Base-by-base conservation (phyloP, 2,329 filamentous ascomycete species). In the Pseudocercospora crystallina region DNA sequence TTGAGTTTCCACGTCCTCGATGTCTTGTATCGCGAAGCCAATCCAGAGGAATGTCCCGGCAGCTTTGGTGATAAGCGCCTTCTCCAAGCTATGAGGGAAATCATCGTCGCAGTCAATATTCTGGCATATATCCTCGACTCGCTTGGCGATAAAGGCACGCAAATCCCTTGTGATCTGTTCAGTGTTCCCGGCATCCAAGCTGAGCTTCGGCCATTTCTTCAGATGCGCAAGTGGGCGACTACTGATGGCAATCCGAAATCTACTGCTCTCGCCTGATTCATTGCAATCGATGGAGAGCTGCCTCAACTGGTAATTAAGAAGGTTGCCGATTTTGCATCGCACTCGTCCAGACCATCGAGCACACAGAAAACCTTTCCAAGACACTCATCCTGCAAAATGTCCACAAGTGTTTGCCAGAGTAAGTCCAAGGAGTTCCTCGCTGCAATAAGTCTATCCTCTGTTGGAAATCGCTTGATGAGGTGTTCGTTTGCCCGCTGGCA, bases 331-430 rank as follows among this genome's bases (percentile, higher is more conserved):
- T 47, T 36, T 4, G 5, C 13, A 14, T 33, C 29, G 17, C 14
- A 38, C n/a, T 47, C 44, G 26, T 47, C 44, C 10, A 47, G 10
- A 13, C 34, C 44, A 14, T 47, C 44, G 13, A 47, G 26, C 2
- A 47, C 26, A 12, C 34, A 33, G 5, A 13, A 30, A n/a, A 31
- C 29, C 8, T 20, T 5, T 5, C 29, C 40, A 13, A 32, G 13
- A 20, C 10, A 12, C 31, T 13, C 8, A 29, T 20, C 29, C 10
- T 29, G 5, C n/a, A n/a, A n/a, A 8, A 34, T 34, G 8, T 12
- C 31, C 5, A 4, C 30, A 8, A 43, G 17, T 8, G 17, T 9
- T 5, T 5, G 15, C 41, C 41, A 44, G 10, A 44, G 10, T 5
- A 31, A 8, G 8, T 33, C 41, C 3, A 13, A 30, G 3, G 37